Evolutionary conservation across 129 eudicot species (phyloP), one percentile per base, ranked within the genome.

Genomic region (Tanacetum coccineum): DNA sequence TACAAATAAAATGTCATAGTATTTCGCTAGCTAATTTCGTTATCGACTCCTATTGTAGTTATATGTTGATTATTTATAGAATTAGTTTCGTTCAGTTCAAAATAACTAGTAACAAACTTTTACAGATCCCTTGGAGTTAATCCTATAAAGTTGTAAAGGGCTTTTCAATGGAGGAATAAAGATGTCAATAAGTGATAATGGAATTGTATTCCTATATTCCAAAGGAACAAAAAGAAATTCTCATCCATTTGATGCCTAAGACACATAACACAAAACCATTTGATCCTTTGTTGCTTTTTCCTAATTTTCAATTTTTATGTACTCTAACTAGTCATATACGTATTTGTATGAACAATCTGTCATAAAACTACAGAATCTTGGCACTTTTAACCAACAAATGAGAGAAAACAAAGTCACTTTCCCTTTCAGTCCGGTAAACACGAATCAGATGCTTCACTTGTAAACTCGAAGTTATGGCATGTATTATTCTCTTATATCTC

Each of bases 401-500:
- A 64, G 26, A 10, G 52, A 61, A 70, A 71, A 72, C 66, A 73
- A 73, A 76, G 82, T 80, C 57, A 72, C 76, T 67, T 67, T 65
- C 45, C 66, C 53, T 42, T 59, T 66, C 60, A 66, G 45, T 72
- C 49, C 54, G 79, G 73, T 64, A 66, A 61, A 51, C 63, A 61
- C 68, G 86, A 71, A 84, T 81, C 83, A 81, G 82, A 84, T 81
- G 69, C 86, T 77, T 70, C 28, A 11, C 51, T 12, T 14, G 6
- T 15, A 17, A 20, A 18, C 50, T 50, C 51, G 10, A 56, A 20
- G 55, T 50, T 75, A 18, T 14, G 14, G 67, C 6, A 25, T 36
- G 59, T 53, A 36, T 30, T 25, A 17, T 18, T 39, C 17, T 39
- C 26, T 15, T 17, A 17, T 14, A 28, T 25, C 46, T 68, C 20